phyloP scores from a whole-genome alignment of 257 asterid genomes.

The Solanum habrochaites region DNA sequence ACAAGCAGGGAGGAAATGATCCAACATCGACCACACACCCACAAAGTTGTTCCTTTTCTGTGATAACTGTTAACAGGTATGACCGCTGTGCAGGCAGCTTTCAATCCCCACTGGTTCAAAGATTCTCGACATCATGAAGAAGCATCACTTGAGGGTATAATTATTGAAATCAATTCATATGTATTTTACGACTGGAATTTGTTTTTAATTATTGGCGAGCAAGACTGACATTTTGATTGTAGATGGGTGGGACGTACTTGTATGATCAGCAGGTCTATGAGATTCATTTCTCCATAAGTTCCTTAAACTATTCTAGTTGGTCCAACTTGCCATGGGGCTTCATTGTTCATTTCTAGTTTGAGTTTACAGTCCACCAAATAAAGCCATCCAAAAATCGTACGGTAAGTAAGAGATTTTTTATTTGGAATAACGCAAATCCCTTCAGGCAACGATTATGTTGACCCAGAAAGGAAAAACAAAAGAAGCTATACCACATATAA shows the following conservation, averaged over 20 bases:
- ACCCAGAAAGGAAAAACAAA: neutral
- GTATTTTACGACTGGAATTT: neutral
- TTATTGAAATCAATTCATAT: neutral
- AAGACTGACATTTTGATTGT: neutral
- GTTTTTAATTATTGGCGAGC: neutral
- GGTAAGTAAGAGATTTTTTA: neutral
- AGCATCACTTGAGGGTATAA: neutral
- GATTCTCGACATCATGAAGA: constrained; percentile 68
- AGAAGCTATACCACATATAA: neutral
- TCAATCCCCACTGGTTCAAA: constrained; percentile 57
- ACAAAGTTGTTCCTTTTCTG: constrained; percentile 61
- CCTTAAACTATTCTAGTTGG: neutral
- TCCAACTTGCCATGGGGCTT: neutral
- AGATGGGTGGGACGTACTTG: neutral
- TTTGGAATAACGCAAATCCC: neutral
- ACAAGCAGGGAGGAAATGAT: neutral
- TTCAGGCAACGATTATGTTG: neutral
- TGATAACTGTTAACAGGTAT: constrained; percentile 96
- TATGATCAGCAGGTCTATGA: neutral
- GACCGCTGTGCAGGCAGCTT: constrained; percentile 98
- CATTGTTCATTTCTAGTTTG: neutral
- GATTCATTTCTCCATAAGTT: neutral
- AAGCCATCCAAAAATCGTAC: neutral
- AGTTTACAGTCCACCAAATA: neutral
- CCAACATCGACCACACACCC: constrained; percentile 74